phyloP scores from a whole-genome alignment of 257 asterid genomes.

The Capsicum chinense region DNA sequence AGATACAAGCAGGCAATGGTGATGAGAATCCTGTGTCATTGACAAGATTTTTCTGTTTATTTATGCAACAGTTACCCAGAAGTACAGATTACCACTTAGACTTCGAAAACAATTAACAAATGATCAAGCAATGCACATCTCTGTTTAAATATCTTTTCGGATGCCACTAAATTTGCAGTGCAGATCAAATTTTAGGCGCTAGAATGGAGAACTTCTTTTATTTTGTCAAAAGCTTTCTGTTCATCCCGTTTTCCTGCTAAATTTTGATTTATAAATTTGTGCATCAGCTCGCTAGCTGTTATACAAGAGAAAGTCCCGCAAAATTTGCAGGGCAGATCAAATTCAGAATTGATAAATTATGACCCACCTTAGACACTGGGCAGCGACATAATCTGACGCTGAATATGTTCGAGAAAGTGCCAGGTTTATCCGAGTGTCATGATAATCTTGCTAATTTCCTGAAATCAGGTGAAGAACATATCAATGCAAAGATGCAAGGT shows the following conservation, averaged over 20 bases:
- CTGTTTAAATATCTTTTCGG: neutral
- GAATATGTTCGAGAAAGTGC: conserved; percentile 78
- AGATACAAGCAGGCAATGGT: conserved; percentile 8
- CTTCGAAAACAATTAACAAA: neutral
- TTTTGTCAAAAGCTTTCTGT: too few relatives aligned
- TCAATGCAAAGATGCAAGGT: neutral
- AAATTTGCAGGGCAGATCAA: neutral
- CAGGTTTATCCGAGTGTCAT: conserved; percentile 74
- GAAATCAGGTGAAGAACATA: conserved; percentile 32
- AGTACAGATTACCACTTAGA: too few relatives aligned
- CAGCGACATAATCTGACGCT: conserved; percentile 86
- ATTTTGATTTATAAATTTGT: too few relatives aligned
- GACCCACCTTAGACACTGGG: conserved; percentile 83
- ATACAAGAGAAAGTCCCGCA: neutral
- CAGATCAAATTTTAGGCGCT: neutral
- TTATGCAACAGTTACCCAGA: neutral
- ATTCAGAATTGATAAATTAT: neutral
- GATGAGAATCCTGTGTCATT: conserved; percentile 1
- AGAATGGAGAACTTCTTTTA: too few relatives aligned
- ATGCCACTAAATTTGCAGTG: neutral
- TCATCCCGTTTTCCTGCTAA: too few relatives aligned
- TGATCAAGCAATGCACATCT: neutral
- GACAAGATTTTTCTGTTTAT: conserved; percentile 1
- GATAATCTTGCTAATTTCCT: conserved; percentile 64
- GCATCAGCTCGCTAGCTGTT: too few relatives aligned